These are phyloP conservation scores for Lactarius deliciosus DNA, from an alignment of 768 basidiomycete genomes.

Conservation along the genomic window DNA sequence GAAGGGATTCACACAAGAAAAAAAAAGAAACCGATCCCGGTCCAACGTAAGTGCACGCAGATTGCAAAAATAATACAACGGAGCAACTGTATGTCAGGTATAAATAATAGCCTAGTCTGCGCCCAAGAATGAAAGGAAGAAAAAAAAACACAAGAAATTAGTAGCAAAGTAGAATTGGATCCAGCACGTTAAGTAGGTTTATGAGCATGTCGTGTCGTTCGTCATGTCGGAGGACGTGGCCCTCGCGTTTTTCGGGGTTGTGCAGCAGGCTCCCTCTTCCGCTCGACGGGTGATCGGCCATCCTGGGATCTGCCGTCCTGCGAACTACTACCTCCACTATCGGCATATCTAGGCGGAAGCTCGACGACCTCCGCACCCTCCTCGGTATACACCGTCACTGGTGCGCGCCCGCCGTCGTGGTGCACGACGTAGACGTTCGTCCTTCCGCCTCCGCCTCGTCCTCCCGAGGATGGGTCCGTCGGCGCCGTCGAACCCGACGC, in stretches of 20 bases:
- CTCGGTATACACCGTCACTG: conserved; percentile 57
- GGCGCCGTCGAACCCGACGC: conserved; percentile 16
- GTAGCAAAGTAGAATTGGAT: background rate
- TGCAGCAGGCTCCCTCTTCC: conserved; percentile 5
- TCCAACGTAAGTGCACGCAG: conserved; percentile 1
- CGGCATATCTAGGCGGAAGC: conserved; percentile 53
- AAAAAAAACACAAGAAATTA: background rate
- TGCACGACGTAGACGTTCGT: conserved; percentile 57
- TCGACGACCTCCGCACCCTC: conserved; percentile 59
- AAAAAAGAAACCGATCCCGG: background rate
- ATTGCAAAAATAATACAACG: conserved; percentile 8
- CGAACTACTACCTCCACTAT: background rate
- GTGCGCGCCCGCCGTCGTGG: conserved; percentile 56
- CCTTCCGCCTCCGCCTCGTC: conserved; percentile 14
- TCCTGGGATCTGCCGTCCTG: background rate
- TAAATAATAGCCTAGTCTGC: conserved; percentile 14
- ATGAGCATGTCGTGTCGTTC: background rate
- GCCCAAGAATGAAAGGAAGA: background rate
- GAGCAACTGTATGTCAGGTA: conserved; percentile 1
- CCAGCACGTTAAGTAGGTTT: background rate
- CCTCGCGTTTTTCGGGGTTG: conserved; percentile 20
- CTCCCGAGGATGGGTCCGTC: conserved; percentile 6
- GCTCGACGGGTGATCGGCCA: background rate
- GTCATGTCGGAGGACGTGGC: conserved; percentile 1
- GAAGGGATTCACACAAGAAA: background rate